Evolutionary conservation across 495 filamentous ascomycete genomes (phyloP), one percentile per base, ranked within the genome.

Genomic region (Penicillium turbatum): DNA sequence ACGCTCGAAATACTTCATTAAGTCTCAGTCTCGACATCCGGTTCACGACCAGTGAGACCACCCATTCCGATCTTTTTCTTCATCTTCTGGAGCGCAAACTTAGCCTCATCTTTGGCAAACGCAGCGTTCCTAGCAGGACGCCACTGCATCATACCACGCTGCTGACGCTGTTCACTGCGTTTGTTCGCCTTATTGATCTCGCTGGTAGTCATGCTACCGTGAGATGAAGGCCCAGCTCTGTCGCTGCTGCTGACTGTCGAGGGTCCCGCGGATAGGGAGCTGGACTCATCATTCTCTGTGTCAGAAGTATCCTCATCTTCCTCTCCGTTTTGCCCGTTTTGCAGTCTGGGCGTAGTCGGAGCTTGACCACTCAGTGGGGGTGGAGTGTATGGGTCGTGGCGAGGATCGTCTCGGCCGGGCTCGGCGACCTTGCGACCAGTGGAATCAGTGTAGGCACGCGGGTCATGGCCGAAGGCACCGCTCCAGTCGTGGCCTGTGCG

Each of bases 401-500:
- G 77, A 50, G 81, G 79, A 15, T 66, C 38, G n/a, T 85, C 79
- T 3, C 56, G 65, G 11, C 82, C 80, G 6, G 80, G 78, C 58
- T 82, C 80, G 5, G 79, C 74, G 42, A 70, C 62, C 62, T 81
- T 82, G n/a, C 67, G 66, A 3, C 79, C 79, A 15, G 63, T 59
- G 2, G 65, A 63, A 53, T 84, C 76, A 31, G 82, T 72, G 47
- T 77, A 80, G 0, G 78, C 74, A 34, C 76, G 73, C 2, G 83
- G 82, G 51, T 86, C 85, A 15, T 85, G 68, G 6, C 83, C 83
- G 49, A 97, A 96, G 1, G 90, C 88, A n/a, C 88, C 89, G 36
- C 78, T 84, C 92, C 92, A 96, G 66, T 96, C 89, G 15, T 82
- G 83, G 4, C 92, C 92, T 48, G 87, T 82, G 60, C 84, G 86